These are phyloP conservation scores for Verticillium albo-atrum DNA, from an alignment of 2,329 filamentous ascomycete genomes.

Conservation along the genomic window DNA sequence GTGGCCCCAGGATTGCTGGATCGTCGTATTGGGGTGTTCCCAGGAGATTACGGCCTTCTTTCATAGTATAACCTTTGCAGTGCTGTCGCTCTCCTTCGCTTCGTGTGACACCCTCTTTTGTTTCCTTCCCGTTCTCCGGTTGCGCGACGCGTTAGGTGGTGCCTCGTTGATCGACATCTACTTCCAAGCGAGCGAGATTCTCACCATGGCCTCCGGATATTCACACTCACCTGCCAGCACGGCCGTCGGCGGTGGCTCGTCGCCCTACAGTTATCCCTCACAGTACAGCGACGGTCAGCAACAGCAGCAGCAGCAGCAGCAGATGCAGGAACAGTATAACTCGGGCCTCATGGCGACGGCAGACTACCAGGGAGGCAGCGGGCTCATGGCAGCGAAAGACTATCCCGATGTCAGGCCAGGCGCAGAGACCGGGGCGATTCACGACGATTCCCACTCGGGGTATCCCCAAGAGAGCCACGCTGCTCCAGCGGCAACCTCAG, in stretches of 20 bases:
- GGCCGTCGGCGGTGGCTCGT: slow-evolving; percentile 1
- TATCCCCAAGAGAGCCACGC: neutral
- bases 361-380: neutral
- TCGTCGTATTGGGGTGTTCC: neutral
- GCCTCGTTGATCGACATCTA: neutral
- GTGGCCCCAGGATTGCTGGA: neutral
- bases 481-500: neutral
- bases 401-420: neutral
- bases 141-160: neutral
- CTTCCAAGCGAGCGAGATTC: neutral
- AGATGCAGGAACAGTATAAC: neutral
- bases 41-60: neutral
- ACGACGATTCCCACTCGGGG: neutral
- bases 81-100: neutral
- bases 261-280: neutral
- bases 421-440: neutral
- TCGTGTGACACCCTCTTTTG: neutral
- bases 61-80: neutral
- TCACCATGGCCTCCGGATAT: neutral
- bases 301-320: neutral
- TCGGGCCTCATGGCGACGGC: neutral
- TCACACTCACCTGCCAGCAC: neutral
- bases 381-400: neutral
- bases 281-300: slow-evolving; percentile 3
- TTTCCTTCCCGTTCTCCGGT: neutral